Conservation (phyloP, 2,329 filamentous ascomycete species). For the Decorospora gaudefroyi region DNA sequence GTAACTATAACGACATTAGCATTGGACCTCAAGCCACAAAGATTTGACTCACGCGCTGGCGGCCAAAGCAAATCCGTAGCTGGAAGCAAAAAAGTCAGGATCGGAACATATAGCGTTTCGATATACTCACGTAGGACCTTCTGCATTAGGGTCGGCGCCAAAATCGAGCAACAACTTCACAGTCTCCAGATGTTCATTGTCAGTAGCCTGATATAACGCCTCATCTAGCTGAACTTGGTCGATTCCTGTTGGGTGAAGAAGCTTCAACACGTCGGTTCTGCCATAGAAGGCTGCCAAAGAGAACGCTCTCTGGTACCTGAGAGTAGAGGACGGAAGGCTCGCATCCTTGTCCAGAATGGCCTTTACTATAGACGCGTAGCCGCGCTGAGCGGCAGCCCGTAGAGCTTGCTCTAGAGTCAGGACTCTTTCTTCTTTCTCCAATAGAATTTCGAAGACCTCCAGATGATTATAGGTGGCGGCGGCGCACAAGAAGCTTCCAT, state of each 20-base stretch:
- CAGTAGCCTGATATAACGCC: conserved; percentile 26
- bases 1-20: conserved; percentile 8
- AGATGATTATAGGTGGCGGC: conserved; percentile 32
- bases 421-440: conserved; percentile 23
- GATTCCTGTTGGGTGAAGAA: conserved; percentile 18
- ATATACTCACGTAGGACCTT: conserved; percentile 23
- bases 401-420: conserved; percentile 29
- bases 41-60: conserved; percentile 18
- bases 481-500: conserved; percentile 25
- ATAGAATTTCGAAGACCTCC: conserved; percentile 22
- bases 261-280: conserved; percentile 20
- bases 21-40: background rate
- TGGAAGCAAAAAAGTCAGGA: conserved; percentile 5
- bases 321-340: conserved; percentile 1
- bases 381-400: conserved; percentile 24
- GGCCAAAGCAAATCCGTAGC: conserved; percentile 27
- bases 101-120: background rate
- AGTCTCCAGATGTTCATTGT: conserved; percentile 27
- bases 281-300: conserved; percentile 26
- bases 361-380: conserved; percentile 22
- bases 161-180: conserved; percentile 27
- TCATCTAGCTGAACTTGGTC: conserved; percentile 19
- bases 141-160: conserved; percentile 26
- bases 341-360: conserved; percentile 19
- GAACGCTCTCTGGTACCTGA: conserved; percentile 27